These are phyloP conservation scores for Talaromyces albobiverticillius DNA, from an alignment of 2,329 filamentous ascomycete genomes.

Conservation along the genomic window DNA sequence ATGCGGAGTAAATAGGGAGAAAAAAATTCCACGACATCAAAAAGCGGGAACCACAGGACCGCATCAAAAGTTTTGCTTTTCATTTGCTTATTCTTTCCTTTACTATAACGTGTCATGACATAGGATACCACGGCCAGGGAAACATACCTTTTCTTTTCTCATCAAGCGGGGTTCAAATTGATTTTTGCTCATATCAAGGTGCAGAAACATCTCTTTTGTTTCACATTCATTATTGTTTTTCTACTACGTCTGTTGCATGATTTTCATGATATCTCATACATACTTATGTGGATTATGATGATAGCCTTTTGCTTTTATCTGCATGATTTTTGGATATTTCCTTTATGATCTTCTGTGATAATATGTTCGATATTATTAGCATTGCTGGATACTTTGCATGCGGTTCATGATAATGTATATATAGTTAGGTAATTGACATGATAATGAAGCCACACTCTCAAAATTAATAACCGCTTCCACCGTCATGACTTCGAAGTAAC, in stretches of 20 bases:
- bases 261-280: slow-evolving; percentile 1
- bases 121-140: slow-evolving; percentile 6
- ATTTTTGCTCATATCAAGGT: neutral
- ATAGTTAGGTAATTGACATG: neutral
- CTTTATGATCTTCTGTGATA: too few relatives aligned
- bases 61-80: slow-evolving; percentile 7
- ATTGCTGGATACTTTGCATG: neutral
- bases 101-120: slow-evolving; percentile 5
- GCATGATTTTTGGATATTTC: too few relatives aligned
- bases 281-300: slow-evolving; percentile 1
- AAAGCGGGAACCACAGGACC: slow-evolving; percentile 8
- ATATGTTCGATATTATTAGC: neutral
- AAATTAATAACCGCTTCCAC: too few relatives aligned
- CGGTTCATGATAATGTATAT: neutral
- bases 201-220: too few relatives aligned
- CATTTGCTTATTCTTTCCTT: neutral
- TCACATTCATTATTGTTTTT: too few relatives aligned
- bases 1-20: neutral
- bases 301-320: too few relatives aligned
- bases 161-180: slow-evolving; percentile 2
- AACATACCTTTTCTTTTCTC: neutral
- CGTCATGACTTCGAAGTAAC: neutral
- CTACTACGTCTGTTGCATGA: neutral
- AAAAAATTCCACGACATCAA: neutral
- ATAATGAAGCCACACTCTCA: too few relatives aligned